phyloP scores from a whole-genome alignment of 768 basidiomycete species.

The Suillus americanus region DNA sequence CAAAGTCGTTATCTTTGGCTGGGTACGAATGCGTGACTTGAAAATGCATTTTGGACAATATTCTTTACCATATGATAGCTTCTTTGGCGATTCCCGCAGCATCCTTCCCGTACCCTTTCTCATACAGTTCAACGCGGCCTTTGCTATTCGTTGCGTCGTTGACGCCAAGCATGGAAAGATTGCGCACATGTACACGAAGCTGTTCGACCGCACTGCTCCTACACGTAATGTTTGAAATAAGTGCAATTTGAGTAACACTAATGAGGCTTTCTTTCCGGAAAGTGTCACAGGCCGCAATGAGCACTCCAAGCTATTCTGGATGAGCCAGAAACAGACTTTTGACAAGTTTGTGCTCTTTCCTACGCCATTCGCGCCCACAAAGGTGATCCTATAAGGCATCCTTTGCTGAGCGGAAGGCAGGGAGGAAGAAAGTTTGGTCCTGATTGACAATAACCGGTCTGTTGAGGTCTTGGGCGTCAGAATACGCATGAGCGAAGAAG shows the following conservation, averaged over 20 bases:
- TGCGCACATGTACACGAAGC: conserved; percentile 92
- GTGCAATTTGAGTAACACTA: background rate
- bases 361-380: conserved; percentile 98
- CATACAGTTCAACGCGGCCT: conserved; percentile 87
- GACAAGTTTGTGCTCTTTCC: conserved; percentile 98
- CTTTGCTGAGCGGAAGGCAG: conserved; percentile 74
- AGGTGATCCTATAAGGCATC: conserved; percentile 89
- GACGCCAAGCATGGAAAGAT: conserved; percentile 80
- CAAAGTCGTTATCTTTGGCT: conserved; percentile 90
- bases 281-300: conserved; percentile 98
- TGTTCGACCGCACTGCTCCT: conserved; percentile 98
- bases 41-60: conserved; percentile 8
- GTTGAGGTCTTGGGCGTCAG: conserved; percentile 96
- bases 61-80: conserved; percentile 81
- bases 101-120: conserved; percentile 97
- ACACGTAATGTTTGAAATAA: conserved; percentile 8
- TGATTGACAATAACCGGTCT: conserved; percentile 91
- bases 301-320: conserved; percentile 91
- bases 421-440: conserved; percentile 81
- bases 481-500: conserved; percentile 86
- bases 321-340: conserved; percentile 99
- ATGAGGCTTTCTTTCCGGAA: conserved; percentile 63
- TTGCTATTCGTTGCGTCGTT: conserved; percentile 69
- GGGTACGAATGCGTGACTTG: conserved; percentile 9
- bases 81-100: conserved; percentile 98